Percentiles rank a stretch among this genome's conserved stretches.
phyloP scores from a whole-genome alignment of 2,329 filamentous ascomycete species.

The Thielaviopsis musarum region DNA sequence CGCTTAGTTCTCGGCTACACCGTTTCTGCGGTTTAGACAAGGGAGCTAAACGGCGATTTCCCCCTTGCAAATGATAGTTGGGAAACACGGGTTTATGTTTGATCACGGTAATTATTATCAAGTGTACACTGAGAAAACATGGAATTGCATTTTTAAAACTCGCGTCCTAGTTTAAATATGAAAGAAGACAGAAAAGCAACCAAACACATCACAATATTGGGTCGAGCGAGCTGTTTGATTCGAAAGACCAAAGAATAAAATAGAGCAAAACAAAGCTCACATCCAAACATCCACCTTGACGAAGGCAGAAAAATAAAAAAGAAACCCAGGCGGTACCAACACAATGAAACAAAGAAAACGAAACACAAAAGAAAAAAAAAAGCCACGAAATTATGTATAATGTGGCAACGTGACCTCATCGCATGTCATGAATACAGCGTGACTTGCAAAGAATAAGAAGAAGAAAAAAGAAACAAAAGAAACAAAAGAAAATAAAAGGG shows the following conservation, averaged over 20 bases:
- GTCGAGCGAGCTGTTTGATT: constrained; percentile 10
- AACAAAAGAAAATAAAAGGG: neutral
- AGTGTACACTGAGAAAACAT: neutral
- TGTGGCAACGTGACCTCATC: neutral
- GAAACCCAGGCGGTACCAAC: neutral
- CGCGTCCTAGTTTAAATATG: neutral
- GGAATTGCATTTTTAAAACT: neutral
- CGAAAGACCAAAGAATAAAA: neutral
- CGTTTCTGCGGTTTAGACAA: neutral
- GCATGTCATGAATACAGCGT: no score
- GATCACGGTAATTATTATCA: neutral
- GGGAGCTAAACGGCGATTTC: no score
- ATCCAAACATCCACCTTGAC: neutral
- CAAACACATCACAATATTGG: constrained; percentile 17
- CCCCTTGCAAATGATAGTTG: no score
- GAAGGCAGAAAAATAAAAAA: constrained; percentile 1
- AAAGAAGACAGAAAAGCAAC: neutral
- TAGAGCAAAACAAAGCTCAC: neutral
- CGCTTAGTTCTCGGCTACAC: neutral
- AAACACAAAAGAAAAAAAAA: neutral
- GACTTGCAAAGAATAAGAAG: neutral
- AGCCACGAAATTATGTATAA: neutral
- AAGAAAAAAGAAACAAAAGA: neutral
- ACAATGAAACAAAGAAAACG: neutral
- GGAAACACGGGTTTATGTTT: neutral